Evolutionary conservation across 257 asterid species (phyloP), one percentile per base, ranked within the genome.

Genomic region (Gentiana straminea): DNA sequence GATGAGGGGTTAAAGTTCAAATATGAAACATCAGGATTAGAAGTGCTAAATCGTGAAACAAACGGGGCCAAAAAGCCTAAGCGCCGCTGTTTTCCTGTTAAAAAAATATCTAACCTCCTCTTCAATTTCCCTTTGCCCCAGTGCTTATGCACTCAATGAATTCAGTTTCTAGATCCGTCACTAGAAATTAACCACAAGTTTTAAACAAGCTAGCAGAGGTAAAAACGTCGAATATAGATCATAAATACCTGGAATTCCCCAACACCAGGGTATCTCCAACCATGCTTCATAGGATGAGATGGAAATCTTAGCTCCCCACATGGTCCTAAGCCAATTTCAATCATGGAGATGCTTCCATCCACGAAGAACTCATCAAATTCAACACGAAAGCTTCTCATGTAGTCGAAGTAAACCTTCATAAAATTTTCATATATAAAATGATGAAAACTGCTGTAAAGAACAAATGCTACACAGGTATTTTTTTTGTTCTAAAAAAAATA

Each of bases 301-400:
- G 96, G 96, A 77, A 82, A 88, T 64, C 94, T 77, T 71, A 88
- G 69, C 79, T 88, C 96, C 64, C 93, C 96, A 65, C 93, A 79
- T 35, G 96, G 96, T 56, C 96, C 96, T 65, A 88, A 85, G 58
- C 96, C 96, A 69, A 88, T 65, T 67, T 80, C 78, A 59, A 88
- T 68, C 86, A 77, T 76, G 69, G 84, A 76, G 70, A 88, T 78
- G 72, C 81, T 62, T 58, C 83, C 86, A 46, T 75, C 81, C 69
- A 75, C 96, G 69, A 88, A 84, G 64, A 78, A 80, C 64, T 84
- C 94, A 33, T 81, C 76, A 68, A 84, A 82, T 72, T 82, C 96
- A 65, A 77, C 88, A 58, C 96, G 93, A 63, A 88, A 88, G 80
- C 94, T 84, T 79, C 96, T 77, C 94, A 88, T 88, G 72, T 65